Base-by-base conservation (phyloP, 1,284 basidiomycete species). In the Cryptococcus amylolentus region DNA sequence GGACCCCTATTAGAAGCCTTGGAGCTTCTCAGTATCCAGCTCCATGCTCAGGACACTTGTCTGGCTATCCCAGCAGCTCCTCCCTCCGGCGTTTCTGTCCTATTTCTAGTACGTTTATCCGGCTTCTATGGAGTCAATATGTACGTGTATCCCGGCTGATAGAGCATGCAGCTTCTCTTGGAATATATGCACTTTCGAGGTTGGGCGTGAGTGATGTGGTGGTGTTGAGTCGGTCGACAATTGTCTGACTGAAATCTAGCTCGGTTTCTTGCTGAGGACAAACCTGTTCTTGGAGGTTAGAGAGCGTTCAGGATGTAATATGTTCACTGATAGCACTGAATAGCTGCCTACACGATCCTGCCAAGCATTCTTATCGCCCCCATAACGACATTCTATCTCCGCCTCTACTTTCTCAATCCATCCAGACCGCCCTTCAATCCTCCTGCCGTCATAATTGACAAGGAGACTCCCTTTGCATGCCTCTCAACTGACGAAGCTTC, bases 391-490 rank as follows among this genome's bases (percentile, higher is more conserved):
- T 35, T 70, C 20, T 73, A 64, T 43, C 61, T 73, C 10, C 64
- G 68, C 10, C 66, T 76, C 2, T 73, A 69, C 57, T 66, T 76
- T 51, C 66, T 76, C 70, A 71, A 44, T 66, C 62, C 2, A 48
- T 65, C 0, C 69, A 35, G 31, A 35, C 31, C 72, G 2, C 69
- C 72, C 0, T 48, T 28, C 5, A 46, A 64, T 27, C 68, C 70
- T 0, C 67, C 70, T 1, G 2, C 28, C 2, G 10, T 39, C 1
- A 60, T 73, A 4, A 31, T 26, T 3, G 8, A 31, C 6, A 38
- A 56, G 2, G 4, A 44, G 14, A 56, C 61, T 20, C 59, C 71
- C 9, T 72, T 70, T 49, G 69, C 73, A 51, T 72, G 69, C 41
- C 54, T 63, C 7, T 62, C 61, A 5, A 67, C 66, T 1, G 18